Evolutionary conservation across 345 rosid species (phyloP), one percentile per base, ranked within the genome.

Genomic region (Eucalyptus shirleyi): DNA sequence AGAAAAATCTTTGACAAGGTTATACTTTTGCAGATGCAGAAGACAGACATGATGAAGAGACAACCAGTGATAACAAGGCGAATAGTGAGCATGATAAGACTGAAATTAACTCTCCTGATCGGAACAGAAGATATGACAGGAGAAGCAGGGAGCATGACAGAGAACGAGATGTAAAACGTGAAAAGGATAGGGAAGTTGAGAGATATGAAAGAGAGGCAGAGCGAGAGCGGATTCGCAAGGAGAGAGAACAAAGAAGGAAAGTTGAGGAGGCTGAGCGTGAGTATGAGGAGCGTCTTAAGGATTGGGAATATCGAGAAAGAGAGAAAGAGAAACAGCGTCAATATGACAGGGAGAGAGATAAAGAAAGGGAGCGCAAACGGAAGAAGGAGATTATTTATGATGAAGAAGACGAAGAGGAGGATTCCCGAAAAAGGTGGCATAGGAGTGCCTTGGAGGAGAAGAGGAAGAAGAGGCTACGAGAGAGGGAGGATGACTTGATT

Each of bases 251-350:
- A 91, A 96, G 95, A 91, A 95, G 99, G 93, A 97, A 95, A 94
- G 89, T 95, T 87, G 99, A 96, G 93, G 99, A 96, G 72, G 98
- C 97, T 28, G 99, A 98, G 91, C 97, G 99, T 32, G 99, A 94
- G 87, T 98, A 94, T 93, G 99, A 96, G 91, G 91, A 94, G 90
- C 95, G 96, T 80, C 97, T 98, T 86, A 97, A 95, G 94, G 99
- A 96, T 80, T 98, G 98, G 99, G 99, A 97, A 91, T 95, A 95
- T 86, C 95, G 98, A 89, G 99, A 97, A 89, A 96, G 97, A 91
- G 98, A 97, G 81, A 98, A 91, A 91, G 99, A 98, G 92, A 97
- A 96, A 91, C 96, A 95, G 89, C 94, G 98, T 86, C 99, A 96
- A 90, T 94, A 96, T 91, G 99, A 98, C 94, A 96, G 94, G 93